A percentile compares a stretch with the other conserved stretches of the same genome.
phyloP scores from a whole-genome alignment of 176 grass and related monocot species.

The Triticum timopheevii region DNA sequence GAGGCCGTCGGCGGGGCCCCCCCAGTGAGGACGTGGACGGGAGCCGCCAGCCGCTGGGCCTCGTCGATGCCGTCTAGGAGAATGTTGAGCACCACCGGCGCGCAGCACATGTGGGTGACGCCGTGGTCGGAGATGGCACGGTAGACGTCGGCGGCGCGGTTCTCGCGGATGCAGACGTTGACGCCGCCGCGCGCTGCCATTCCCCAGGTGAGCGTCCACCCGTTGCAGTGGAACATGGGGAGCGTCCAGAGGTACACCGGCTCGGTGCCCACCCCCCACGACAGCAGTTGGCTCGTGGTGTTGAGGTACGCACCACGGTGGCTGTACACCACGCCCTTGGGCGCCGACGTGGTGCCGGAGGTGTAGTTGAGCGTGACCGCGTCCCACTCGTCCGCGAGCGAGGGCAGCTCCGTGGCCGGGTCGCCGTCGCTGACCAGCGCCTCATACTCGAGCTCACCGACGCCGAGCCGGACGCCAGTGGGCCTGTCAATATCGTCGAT shows the following conservation, averaged over 20 bases:
- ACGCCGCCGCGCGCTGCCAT: slow-evolving; percentile 56
- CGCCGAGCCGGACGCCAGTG: slow-evolving; percentile 37
- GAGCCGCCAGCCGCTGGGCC: too few species aligned
- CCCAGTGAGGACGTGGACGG: too few species aligned
- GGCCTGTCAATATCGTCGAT: slow-evolving; percentile 48
- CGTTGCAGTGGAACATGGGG: slow-evolving; percentile 84
- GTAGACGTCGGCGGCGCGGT: slow-evolving; percentile 31
- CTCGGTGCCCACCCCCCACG: slow-evolving; percentile 44
- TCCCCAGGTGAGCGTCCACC: slow-evolving; percentile 71
- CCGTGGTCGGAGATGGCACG: slow-evolving; percentile 28
- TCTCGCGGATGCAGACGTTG: slow-evolving; percentile 48
- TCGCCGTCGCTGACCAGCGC: slow-evolving; percentile 15
- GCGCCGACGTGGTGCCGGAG: slow-evolving; percentile 67
- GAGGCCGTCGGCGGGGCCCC: too few species aligned
- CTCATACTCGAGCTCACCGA: slow-evolving; percentile 63
- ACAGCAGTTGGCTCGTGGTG: slow-evolving; percentile 49
- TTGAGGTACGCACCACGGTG: slow-evolving; percentile 73
- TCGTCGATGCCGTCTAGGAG: too few species aligned
- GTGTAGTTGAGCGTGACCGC: slow-evolving; percentile 73
- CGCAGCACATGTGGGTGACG: too few species aligned
- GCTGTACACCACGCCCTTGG: slow-evolving; percentile 77
- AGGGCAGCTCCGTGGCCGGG: neutral
- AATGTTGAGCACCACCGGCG: too few species aligned
- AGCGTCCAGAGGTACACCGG: slow-evolving; percentile 77
- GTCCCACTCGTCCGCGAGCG: slow-evolving; percentile 54